Conservation (phyloP, 768 basidiomycete genomes). For the Leccinellum luteum region DNA sequence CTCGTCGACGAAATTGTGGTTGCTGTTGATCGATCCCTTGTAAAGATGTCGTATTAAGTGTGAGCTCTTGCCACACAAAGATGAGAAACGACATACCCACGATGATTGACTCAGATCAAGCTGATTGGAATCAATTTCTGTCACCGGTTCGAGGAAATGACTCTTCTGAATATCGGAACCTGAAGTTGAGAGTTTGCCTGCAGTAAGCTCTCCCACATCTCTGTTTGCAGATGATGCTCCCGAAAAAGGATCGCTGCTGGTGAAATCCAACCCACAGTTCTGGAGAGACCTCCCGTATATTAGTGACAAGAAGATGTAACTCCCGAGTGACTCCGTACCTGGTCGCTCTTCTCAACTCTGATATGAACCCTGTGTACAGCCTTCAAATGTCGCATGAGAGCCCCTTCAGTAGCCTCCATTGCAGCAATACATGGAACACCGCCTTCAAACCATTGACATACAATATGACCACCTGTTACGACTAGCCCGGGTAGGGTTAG, state of each 20-base stretch:
- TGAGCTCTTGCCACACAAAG: background rate
- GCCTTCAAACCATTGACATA: background rate
- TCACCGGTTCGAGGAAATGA: too few species aligned
- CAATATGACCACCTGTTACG: too few species aligned
- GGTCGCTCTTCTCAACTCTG: background rate
- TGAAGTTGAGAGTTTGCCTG: background rate
- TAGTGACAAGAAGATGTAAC: background rate
- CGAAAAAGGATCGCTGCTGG: background rate
- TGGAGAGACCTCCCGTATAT: background rate
- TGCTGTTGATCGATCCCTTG: conserved; percentile 5
- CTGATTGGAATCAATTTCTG: too few species aligned
- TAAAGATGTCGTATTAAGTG: too few species aligned
- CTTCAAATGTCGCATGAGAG: background rate
- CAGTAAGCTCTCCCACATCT: too few species aligned
- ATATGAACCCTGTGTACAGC: background rate
- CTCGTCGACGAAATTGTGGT: background rate
- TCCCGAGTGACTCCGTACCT: too few species aligned
- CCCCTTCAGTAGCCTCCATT: background rate
- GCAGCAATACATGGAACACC: background rate
- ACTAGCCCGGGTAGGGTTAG: too few species aligned
- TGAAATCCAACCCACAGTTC: background rate
- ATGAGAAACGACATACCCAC: too few species aligned
- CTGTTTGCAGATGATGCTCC: too few species aligned
- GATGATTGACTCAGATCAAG: too few species aligned
- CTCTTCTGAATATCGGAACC: background rate